These are phyloP conservation scores for Erodium moschatum DNA, from an alignment of 441 rosid species.

Conservation along the genomic window DNA sequence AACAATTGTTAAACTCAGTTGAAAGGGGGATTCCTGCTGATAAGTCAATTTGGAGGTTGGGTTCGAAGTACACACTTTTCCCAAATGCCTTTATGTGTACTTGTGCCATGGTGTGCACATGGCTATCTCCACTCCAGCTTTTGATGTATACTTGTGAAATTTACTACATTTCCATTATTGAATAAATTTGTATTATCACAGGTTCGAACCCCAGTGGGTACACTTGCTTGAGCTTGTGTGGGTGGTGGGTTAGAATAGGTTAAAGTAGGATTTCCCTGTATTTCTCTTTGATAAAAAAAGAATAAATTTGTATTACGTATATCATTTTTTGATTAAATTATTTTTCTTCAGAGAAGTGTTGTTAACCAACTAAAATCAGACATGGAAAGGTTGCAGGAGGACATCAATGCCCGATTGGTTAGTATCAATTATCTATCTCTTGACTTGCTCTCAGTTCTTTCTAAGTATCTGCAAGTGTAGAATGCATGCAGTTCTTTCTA, in stretches of 20 bases:
- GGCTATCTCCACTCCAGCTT: not conserved
- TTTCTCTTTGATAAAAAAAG: too few species aligned
- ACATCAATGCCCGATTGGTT: slow-evolving; percentile 75
- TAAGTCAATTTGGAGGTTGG: not conserved
- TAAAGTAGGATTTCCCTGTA: too few species aligned
- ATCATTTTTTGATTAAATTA: slow-evolving; percentile 13
- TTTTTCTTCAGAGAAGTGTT: slow-evolving; percentile 56
- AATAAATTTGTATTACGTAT: not conserved
- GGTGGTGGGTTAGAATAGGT: too few species aligned
- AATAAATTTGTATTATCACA: not conserved
- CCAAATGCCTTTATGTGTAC: not conserved
- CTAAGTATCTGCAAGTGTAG: not conserved
- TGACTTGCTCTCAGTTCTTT: slow-evolving; percentile 6
- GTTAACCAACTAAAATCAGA: slow-evolving; percentile 88
- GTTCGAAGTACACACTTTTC: not conserved
- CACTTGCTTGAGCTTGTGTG: too few species aligned
- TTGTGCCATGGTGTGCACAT: not conserved
- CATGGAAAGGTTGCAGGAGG: slow-evolving; percentile 70
- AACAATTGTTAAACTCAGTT: not conserved
- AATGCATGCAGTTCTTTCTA: not conserved
- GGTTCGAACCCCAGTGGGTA: too few species aligned
- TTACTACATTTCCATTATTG: not conserved
- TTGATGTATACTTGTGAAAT: not conserved
- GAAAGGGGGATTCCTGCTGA: not conserved
- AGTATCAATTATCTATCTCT: slow-evolving; percentile 23